Evolutionary conservation across 257 asterid genomes (phyloP).

Genomic region (Buddleja alternifolia): DNA sequence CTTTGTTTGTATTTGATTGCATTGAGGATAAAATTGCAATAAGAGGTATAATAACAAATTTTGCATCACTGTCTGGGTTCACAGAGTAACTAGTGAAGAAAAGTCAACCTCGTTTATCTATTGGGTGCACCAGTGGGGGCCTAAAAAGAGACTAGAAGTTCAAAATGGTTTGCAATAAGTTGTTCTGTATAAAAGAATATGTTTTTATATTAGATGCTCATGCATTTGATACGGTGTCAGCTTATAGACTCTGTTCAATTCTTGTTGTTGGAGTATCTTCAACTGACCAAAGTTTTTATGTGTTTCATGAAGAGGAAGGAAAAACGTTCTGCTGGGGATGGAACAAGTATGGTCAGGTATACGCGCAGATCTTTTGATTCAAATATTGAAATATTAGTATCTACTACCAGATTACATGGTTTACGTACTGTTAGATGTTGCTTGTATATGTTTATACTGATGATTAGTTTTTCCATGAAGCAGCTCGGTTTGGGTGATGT

Average conservation of each 20-base stretch:
- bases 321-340: constrained; percentile 97
- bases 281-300: constrained; percentile 22
- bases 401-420: too few relatives aligned
- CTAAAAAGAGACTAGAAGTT: too few relatives aligned
- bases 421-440: too few relatives aligned
- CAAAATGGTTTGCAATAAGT: not conserved
- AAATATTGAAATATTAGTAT: not conserved
- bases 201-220: not conserved
- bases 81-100: too few relatives aligned
- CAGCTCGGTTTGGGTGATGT: constrained; percentile 97
- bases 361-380: not conserved
- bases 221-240: not conserved
- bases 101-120: not conserved
- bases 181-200: not conserved
- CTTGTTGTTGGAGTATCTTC: constrained; percentile 17
- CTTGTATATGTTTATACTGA: not conserved
- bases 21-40: too few relatives aligned
- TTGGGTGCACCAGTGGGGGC: not conserved
- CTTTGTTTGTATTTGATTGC: too few relatives aligned
- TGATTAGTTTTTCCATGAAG: constrained; percentile 16
- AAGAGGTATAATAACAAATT: too few relatives aligned
- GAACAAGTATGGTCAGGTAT: constrained; percentile 99
- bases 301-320: constrained; percentile 61
- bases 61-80: too few relatives aligned
- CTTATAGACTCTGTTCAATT: not conserved